Conservation (phyloP, 1,284 basidiomycete species). For the Anthracocystis panici-leucophaei region DNA sequence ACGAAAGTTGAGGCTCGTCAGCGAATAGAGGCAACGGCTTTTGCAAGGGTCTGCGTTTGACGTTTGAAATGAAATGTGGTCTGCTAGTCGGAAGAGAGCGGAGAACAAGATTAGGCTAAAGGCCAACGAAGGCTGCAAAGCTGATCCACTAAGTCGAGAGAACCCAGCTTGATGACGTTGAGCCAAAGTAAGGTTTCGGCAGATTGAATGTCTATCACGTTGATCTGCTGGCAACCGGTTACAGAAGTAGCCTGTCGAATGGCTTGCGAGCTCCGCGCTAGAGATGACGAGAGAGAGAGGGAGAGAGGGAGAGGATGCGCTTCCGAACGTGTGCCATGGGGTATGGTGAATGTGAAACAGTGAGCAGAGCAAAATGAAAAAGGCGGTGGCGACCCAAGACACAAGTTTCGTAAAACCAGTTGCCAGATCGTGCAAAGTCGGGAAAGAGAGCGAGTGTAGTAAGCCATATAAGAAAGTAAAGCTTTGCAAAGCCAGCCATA, state of each 20-base stretch:
- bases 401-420: not conserved
- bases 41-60: not conserved
- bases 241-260: too few relatives aligned
- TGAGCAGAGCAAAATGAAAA: too few relatives aligned
- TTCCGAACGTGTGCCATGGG: too few relatives aligned
- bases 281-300: not conserved
- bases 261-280: too few relatives aligned
- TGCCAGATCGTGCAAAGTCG: not conserved
- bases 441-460: slow-evolving; percentile 1
- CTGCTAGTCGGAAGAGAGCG: too few relatives aligned
- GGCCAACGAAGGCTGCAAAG: not conserved
- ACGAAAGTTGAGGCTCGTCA: not conserved
- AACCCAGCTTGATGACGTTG: slow-evolving; percentile 8
- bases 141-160: not conserved
- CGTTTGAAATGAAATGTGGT: not conserved
- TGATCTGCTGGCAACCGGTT: too few relatives aligned
- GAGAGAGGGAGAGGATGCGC: too few relatives aligned
- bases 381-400: slow-evolving; percentile 4
- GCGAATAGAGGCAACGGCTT: not conserved
- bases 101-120: too few relatives aligned
- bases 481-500: not conserved
- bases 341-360: too few relatives aligned
- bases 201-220: too few relatives aligned
- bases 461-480: not conserved
- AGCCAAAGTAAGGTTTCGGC: too few relatives aligned